Evolutionary conservation across 768 basidiomycete species (phyloP).

Genomic region (Amanita subjunquillea): DNA sequence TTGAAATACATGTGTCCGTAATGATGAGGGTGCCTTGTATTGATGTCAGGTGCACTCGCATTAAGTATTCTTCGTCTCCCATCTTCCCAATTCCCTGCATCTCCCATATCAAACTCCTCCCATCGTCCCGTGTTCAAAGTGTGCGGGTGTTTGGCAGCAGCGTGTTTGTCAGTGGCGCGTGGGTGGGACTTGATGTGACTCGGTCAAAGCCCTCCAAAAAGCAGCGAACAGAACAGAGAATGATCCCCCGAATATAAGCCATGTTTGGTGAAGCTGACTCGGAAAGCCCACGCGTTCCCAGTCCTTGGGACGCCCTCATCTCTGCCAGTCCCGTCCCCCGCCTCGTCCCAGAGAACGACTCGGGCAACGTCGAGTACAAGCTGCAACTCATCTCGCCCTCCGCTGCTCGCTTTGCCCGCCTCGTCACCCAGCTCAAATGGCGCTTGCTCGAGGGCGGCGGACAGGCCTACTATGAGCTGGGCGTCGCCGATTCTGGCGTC

Average conservation of each 20-base stretch:
- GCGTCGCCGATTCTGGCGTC: slow-evolving; percentile 80
- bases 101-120: no score
- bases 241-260: slow-evolving; percentile 21
- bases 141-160: neutral
- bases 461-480: slow-evolving; percentile 75
- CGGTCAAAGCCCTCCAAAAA: neutral
- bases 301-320: slow-evolving; percentile 75
- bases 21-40: neutral
- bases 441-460: slow-evolving; percentile 79
- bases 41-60: no score
- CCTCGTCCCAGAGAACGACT: slow-evolving; percentile 69
- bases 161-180: neutral
- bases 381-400: slow-evolving; percentile 78
- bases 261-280: slow-evolving; percentile 84
- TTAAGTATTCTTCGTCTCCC: no score
- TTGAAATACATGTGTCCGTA: neutral
- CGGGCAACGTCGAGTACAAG: slow-evolving; percentile 94
- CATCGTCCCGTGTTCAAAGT: no score
- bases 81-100: no score
- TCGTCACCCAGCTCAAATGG: slow-evolving; percentile 96
- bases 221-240: neutral
- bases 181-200: neutral
- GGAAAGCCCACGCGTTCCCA: slow-evolving; percentile 69
- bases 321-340: slow-evolving; percentile 42
- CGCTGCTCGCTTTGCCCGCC: slow-evolving; percentile 63